Base-by-base conservation (phyloP, 2,329 filamentous ascomycete genomes). In the Xylaria sp. region DNA sequence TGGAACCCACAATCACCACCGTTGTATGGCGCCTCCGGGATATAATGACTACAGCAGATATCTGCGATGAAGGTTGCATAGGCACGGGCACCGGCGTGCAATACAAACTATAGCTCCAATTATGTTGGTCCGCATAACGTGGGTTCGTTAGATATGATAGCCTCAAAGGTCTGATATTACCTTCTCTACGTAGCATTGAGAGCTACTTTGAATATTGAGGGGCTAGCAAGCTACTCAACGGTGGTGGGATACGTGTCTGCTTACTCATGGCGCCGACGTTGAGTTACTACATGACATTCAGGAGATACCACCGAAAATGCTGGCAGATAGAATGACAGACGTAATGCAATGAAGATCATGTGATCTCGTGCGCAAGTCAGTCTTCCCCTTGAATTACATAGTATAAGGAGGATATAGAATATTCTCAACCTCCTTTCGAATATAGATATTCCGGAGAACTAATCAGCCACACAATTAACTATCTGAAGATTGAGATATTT, bases 291-390 rank as follows among this genome's bases (percentile, higher is more conserved):
- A n/a, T n/a, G n/a, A n/a, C n/a, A n/a, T n/a, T n/a, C n/a, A n/a
- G n/a, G n/a, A n/a, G n/a, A n/a, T n/a, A n/a, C n/a, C n/a, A 55
- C 48, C 48, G 57, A 42, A 32, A 60, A 8, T 37, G 57, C 37
- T 54, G 48, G 54, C 13, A 16, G 10, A n/a, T 9, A 53, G 16
- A 16, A 25, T n/a, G 25, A 21, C 5, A 53, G 50, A n/a, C n/a
- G 9, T 21, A 53, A 9, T n/a, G 4, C 16, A 32, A 51, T 29
- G 5, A 9, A 32, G n/a, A 53, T 54, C 12, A 21, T 16, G 50
- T 29, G 21, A 35, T 29, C 23, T 42, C 29, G 47, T 57, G 13
- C 18, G 37, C 29, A 57, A 50, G 61, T 37, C 8, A 3, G 13
- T 13, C 23, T 42, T 13, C 16, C 4, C 25, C 16, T 32, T 32